A percentile compares a stretch with the other conserved stretches of the same genome.
Evolutionary conservation across 306 rosid species (phyloP).

Genomic region (Dryas alaskensis): DNA sequence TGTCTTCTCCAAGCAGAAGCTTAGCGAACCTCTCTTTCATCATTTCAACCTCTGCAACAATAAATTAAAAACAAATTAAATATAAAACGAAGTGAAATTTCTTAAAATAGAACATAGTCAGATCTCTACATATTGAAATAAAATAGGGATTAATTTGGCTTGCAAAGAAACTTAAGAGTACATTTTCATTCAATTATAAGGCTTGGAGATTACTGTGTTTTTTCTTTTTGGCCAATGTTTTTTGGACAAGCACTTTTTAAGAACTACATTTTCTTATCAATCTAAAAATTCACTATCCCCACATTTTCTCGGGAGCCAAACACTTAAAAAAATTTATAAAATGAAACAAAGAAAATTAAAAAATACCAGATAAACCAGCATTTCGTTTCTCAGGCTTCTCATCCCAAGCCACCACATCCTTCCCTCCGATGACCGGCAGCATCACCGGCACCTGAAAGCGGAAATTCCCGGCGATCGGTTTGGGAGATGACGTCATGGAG

Average conservation of each 20-base stretch:
- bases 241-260: neutral
- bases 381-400: conserved; percentile 50
- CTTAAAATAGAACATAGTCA: neutral
- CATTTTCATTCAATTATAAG: neutral
- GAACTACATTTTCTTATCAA: neutral
- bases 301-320: neutral
- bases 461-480: conserved; percentile 38
- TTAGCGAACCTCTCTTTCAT: conserved; percentile 96
- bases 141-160: neutral
- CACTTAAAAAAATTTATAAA: neutral
- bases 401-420: conserved; percentile 70
- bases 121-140: neutral
- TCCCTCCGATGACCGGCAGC: conserved; percentile 71
- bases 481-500: conserved; percentile 69
- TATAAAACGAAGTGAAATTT: neutral
- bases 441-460: conserved; percentile 51
- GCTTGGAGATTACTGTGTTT: neutral
- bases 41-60: conserved; percentile 66
- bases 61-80: neutral
- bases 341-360: neutral
- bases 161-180: neutral
- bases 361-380: conserved; percentile 62
- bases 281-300: neutral
- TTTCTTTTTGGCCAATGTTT: too few species aligned
- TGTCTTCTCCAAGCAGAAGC: conserved; percentile 88